Percentiles rank a stretch among this genome's conserved stretches.
Evolutionary conservation across 108 stramenopile genomes (phyloP).

Genomic region (Thalassiosira profunda): DNA sequence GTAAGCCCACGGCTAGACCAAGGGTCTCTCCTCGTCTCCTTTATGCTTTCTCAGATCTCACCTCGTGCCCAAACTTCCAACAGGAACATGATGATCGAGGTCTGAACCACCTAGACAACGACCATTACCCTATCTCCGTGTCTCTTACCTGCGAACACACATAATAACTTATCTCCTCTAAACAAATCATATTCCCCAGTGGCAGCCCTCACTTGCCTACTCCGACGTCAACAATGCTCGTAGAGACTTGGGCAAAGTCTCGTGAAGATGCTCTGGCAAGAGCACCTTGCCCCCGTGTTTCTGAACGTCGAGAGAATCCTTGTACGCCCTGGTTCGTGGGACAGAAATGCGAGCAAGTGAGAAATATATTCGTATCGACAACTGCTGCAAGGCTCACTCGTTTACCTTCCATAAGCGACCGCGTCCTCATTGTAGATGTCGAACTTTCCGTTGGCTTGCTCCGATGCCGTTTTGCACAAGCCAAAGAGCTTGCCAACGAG

Average conservation of each 20-base stretch:
- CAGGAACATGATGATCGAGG: no score
- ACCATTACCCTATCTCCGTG: no score
- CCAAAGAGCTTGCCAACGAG: conserved; percentile 29
- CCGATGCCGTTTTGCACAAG: conserved; percentile 13
- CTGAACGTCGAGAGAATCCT: conserved; percentile 39
- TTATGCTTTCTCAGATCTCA: no score
- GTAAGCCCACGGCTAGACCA: no score
- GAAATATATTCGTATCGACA: not conserved
- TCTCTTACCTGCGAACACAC: no score
- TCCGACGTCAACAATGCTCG: not conserved
- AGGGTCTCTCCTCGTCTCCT: no score
- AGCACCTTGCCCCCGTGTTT: conserved; percentile 34
- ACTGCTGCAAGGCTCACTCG: conserved; percentile 5
- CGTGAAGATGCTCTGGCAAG: conserved; percentile 31
- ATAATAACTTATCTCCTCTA: no score
- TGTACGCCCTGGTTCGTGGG: conserved; percentile 29
- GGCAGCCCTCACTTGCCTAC: no score
- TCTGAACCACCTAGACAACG: no score
- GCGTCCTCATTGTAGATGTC: conserved; percentile 41
- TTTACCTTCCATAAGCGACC: conserved; percentile 28
- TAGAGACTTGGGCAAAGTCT: conserved; percentile 1
- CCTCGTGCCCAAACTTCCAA: no score
- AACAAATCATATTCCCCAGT: no score
- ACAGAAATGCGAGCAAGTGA: not conserved
- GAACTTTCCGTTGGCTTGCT: not conserved